Percentiles rank a stretch among this genome's conserved stretches.
Evolutionary conservation across 2,329 filamentous ascomycete genomes (phyloP).

Genomic region (Colletotrichum paranaense): DNA sequence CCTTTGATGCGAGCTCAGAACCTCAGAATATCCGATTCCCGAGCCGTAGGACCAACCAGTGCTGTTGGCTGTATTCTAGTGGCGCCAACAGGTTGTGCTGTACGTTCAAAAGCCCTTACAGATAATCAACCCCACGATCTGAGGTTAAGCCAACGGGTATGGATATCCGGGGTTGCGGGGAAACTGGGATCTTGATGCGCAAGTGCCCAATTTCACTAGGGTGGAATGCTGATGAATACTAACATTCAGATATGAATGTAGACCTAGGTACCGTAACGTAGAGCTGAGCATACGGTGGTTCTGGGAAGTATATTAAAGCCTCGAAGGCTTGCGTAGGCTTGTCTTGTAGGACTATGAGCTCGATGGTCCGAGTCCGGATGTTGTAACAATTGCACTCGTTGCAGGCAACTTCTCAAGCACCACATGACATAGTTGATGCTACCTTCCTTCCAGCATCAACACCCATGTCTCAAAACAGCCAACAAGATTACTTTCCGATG

Average conservation of each 20-base stretch:
- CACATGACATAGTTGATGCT: neutral
- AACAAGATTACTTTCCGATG: neutral
- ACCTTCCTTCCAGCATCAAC: neutral
- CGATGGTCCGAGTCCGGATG: too few species aligned
- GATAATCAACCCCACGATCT: neutral
- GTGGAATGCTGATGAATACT: too few species aligned
- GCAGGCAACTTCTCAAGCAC: too few species aligned
- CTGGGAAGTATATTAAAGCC: too few species aligned
- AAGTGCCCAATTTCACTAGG: too few species aligned
- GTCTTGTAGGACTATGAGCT: too few species aligned
- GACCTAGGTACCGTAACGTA: too few species aligned
- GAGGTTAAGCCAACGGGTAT: neutral
- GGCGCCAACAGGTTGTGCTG: neutral
- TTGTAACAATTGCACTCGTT: too few species aligned
- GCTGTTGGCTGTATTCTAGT: neutral
- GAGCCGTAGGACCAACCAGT: neutral
- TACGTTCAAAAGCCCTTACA: neutral
- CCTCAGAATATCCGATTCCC: neutral
- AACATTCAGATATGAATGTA: too few species aligned
- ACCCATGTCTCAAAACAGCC: neutral
- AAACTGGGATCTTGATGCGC: neutral
- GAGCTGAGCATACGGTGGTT: too few species aligned
- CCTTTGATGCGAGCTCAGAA: neutral
- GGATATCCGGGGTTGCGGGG: neutral
- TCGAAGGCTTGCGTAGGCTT: too few species aligned